Conservation (phyloP, 1,139 yeast genomes). For the Magnusiomyces magnusii region DNA sequence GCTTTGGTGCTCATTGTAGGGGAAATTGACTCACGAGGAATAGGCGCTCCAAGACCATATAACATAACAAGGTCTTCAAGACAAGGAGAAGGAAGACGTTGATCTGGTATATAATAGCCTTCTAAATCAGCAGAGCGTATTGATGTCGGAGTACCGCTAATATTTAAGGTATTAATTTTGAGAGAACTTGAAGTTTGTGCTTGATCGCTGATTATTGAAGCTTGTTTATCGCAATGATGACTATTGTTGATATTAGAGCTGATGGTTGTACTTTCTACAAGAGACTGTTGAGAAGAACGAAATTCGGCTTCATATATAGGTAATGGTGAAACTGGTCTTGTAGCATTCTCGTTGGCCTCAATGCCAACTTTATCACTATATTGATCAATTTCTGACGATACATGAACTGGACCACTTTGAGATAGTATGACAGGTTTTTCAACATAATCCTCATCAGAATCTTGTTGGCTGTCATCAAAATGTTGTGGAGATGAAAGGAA, state of each 20-base stretch:
- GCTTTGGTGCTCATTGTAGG: slow-evolving; percentile 6
- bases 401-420: no score
- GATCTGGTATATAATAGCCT: slow-evolving; percentile 1
- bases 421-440: no score
- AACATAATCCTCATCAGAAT: not conserved
- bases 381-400: no score
- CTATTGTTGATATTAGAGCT: no score
- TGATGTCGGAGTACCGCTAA: not conserved
- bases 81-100: slow-evolving; percentile 4
- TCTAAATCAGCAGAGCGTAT: not conserved
- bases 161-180: not conserved
- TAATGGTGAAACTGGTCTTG: no score
- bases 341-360: no score
- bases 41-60: slow-evolving; percentile 7
- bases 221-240: not conserved
- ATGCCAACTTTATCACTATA: no score
- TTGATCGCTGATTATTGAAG: not conserved
- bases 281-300: no score
- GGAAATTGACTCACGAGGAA: slow-evolving; percentile 1
- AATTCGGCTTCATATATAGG: no score
- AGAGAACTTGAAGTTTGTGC: not conserved
- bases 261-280: no score
- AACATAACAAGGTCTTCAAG: slow-evolving; percentile 5
- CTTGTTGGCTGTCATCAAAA: not conserved
- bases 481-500: not conserved